Percentiles rank a stretch among this genome's conserved stretches.
These are phyloP conservation scores for Exophiala sideris DNA, from an alignment of 2,329 filamentous ascomycete genomes.

Conservation along the genomic window DNA sequence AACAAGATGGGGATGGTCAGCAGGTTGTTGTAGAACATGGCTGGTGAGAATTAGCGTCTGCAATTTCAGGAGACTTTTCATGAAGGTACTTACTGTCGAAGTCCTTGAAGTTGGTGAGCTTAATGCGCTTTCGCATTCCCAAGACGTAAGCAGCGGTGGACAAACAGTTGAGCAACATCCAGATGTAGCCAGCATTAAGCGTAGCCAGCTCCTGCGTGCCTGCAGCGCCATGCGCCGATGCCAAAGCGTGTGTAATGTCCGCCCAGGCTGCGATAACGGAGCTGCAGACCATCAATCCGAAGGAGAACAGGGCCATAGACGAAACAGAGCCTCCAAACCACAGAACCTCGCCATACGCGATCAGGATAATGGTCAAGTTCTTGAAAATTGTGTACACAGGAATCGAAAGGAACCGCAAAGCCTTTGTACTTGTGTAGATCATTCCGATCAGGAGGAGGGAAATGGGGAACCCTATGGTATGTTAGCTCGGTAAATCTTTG, in stretches of 20 bases:
- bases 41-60: conserved; percentile 50
- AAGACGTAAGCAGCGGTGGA: conserved; percentile 88
- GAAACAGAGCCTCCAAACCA: conserved; percentile 96
- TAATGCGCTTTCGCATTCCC: conserved; percentile 96
- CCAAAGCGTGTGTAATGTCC: conserved; percentile 82
- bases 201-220: conserved; percentile 77
- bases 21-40: conserved; percentile 99
- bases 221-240: conserved; percentile 52
- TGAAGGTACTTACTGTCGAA: conserved; percentile 78
- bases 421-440: conserved; percentile 98
- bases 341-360: conserved; percentile 95
- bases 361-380: conserved; percentile 97
- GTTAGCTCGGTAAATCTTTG: conserved; percentile 4
- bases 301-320: conserved; percentile 82
- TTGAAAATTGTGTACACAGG: conserved; percentile 99
- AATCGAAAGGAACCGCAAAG: conserved; percentile 92
- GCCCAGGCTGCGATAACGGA: conserved; percentile 96
- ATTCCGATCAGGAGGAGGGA: conserved; percentile 94
- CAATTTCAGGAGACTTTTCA: neutral
- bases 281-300: conserved; percentile 93
- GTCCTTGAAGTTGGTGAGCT: conserved; percentile 99
- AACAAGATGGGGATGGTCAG: conserved; percentile 91
- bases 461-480: conserved; percentile 84
- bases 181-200: conserved; percentile 89
- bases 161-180: conserved; percentile 97